Conservation (phyloP, 257 asterid genomes). For the Solanum infundibuliforme region DNA sequence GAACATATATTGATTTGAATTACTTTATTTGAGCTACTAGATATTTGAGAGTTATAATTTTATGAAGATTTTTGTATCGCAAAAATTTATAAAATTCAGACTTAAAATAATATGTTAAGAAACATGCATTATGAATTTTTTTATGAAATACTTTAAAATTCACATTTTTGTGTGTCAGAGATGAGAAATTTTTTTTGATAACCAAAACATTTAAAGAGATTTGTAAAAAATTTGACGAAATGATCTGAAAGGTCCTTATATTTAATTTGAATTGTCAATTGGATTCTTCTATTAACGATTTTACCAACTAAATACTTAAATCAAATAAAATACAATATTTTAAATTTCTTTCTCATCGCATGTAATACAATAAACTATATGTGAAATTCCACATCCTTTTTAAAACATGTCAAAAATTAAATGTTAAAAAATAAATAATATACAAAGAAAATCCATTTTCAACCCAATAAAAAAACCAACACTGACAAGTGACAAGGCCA, state of each 20-base stretch:
- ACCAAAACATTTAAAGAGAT: not conserved
- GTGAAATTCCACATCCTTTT: not conserved
- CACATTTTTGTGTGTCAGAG: not conserved
- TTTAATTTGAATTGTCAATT: too few species aligned
- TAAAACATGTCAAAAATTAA: not conserved
- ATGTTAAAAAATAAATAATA: not conserved
- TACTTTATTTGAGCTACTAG: not conserved
- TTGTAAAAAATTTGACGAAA: too few species aligned
- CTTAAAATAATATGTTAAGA: too few species aligned
- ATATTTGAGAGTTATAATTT: not conserved
- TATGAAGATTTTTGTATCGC: too few species aligned
- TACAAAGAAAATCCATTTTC: not conserved
- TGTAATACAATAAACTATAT: too few species aligned
- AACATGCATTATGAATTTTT: too few species aligned
- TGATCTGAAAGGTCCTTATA: not conserved
- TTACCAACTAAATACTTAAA: too few species aligned
- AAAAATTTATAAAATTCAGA: too few species aligned
- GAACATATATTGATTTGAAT: too few species aligned
- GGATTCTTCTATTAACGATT: too few species aligned
- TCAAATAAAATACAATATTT: too few species aligned
- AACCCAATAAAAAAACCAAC: not conserved
- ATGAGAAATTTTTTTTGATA: not conserved
- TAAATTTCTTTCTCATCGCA: not conserved
- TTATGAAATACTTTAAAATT: not conserved
- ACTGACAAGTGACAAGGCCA: not conserved